These are phyloP conservation scores for Dipteronia sinensis DNA, from an alignment of 345 rosid species.

Conservation along the genomic window DNA sequence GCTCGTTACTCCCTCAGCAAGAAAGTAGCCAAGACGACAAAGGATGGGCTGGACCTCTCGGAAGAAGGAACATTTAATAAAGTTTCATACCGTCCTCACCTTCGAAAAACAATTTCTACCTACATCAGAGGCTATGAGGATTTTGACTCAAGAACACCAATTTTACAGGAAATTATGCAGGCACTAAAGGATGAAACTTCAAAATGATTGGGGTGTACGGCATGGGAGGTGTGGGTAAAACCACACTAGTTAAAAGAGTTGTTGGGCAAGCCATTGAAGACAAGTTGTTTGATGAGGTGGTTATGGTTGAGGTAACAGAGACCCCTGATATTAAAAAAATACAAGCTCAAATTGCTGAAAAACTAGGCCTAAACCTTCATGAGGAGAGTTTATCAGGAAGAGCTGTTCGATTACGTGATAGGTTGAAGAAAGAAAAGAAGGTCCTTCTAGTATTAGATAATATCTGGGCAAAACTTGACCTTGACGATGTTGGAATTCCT, in stretches of 20 bases:
- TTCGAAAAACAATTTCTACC: neutral
- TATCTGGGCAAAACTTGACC: neutral
- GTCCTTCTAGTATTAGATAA: neutral
- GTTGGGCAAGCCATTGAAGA: neutral
- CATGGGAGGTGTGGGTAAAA: constrained; percentile 20
- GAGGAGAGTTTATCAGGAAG: neutral
- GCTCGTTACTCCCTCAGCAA: neutral
- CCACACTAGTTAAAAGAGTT: constrained; percentile 13
- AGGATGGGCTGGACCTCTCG: neutral
- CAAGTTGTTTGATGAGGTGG: neutral
- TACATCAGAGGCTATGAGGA: neutral
- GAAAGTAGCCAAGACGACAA: neutral
- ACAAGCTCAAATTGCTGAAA: neutral
- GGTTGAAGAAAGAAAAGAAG: constrained; percentile 12
- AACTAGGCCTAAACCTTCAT: too few relatives aligned
- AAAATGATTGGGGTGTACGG: constrained; percentile 21
- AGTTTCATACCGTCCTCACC: neutral
- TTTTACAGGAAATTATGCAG: neutral
- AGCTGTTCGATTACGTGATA: neutral
- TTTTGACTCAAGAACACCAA: neutral
- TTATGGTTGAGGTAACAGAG: neutral
- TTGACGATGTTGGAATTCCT: neutral
- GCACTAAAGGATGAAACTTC: neutral
- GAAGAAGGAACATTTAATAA: neutral
- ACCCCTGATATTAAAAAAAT: neutral